phyloP scores from a whole-genome alignment of 257 asterid species.

The Salvia rosmarinus region DNA sequence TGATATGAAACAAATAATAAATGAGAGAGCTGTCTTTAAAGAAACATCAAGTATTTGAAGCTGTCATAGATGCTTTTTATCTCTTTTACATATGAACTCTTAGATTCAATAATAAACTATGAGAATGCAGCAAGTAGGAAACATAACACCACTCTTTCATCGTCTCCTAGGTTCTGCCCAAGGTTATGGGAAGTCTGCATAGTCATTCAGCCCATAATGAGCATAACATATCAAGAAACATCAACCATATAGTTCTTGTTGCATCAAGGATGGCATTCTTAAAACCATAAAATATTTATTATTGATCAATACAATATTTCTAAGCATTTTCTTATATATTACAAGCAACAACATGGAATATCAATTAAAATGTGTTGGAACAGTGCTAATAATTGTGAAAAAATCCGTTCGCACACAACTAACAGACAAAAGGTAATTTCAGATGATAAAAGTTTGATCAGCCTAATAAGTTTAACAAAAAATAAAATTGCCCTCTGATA shows the following conservation, averaged over 20 bases:
- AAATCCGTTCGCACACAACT: conserved; percentile 1
- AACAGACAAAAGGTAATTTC: not conserved
- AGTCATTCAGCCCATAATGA: not conserved
- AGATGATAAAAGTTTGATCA: not conserved
- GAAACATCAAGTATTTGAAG: not conserved
- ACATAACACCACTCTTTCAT: no score
- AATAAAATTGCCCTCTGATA: not conserved
- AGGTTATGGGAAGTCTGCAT: no score
- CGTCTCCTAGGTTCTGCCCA: no score
- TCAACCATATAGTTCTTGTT: not conserved
- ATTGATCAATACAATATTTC: not conserved
- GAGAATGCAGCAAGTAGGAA: not conserved
- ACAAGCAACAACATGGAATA: not conserved
- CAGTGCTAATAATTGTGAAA: not conserved
- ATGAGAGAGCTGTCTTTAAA: not conserved
- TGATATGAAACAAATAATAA: no score
- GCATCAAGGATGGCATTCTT: not conserved
- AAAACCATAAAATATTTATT: not conserved
- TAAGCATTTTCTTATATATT: not conserved
- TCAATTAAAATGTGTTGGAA: not conserved
- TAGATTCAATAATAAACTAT: not conserved
- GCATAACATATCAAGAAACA: not conserved
- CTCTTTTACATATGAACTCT: not conserved
- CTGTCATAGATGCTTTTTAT: not conserved
- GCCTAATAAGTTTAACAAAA: not conserved